Conservation (phyloP, 2,329 filamentous ascomycete genomes). For the Fusarium duplospermum region DNA sequence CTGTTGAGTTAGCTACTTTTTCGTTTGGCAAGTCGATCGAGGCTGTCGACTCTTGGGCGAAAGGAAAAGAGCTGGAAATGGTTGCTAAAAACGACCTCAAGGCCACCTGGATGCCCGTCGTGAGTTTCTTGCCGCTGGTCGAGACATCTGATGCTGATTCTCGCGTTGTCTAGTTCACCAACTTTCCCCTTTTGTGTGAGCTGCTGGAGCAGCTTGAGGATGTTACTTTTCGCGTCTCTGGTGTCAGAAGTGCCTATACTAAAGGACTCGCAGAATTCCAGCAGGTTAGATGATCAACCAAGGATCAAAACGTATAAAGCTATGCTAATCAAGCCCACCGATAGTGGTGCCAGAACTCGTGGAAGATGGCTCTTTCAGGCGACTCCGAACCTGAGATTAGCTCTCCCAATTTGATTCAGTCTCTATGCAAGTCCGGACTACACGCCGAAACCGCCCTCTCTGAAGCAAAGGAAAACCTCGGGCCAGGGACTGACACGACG, state of each 20-base stretch:
- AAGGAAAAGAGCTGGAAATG: slow-evolving; percentile 35
- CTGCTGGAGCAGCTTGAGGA: slow-evolving; percentile 14
- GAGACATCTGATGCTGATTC: neutral
- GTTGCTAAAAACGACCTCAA: slow-evolving; percentile 46
- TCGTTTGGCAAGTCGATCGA: slow-evolving; percentile 41
- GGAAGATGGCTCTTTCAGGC: neutral
- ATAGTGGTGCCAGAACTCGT: slow-evolving; percentile 14
- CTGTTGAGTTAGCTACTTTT: slow-evolving; percentile 35
- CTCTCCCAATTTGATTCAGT: slow-evolving; percentile 36
- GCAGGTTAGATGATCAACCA: neutral
- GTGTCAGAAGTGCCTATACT: slow-evolving; percentile 5
- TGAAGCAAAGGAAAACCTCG: slow-evolving; percentile 47
- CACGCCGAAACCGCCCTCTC: slow-evolving; percentile 41
- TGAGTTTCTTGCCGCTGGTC: slow-evolving; percentile 2
- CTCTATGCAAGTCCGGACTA: slow-evolving; percentile 33
- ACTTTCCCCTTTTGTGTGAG: slow-evolving; percentile 15
- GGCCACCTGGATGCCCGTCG: slow-evolving; percentile 45
- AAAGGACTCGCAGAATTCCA: slow-evolving; percentile 17
- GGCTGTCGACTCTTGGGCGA: slow-evolving; percentile 40
- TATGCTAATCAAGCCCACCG: neutral
- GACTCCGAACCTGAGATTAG: neutral
- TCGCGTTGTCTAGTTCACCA: slow-evolving; percentile 5
- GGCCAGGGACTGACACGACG: slow-evolving; percentile 48
- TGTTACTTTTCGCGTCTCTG: neutral
- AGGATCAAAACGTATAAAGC: neutral